These are phyloP conservation scores for Firmiana major DNA, from an alignment of 345 rosid genomes.

Conservation along the genomic window DNA sequence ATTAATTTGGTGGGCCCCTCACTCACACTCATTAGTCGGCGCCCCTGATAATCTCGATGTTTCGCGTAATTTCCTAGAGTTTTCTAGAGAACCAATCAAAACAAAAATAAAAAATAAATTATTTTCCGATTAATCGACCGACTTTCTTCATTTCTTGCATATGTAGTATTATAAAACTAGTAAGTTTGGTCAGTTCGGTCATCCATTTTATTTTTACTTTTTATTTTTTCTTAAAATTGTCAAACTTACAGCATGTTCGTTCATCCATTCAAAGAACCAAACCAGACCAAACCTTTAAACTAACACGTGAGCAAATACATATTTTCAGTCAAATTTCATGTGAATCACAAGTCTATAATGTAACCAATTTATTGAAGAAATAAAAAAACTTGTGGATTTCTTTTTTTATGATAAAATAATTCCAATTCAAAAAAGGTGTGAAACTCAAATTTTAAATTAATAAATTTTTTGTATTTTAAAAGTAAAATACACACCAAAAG, in stretches of 20 bases:
- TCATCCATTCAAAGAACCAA: not conserved
- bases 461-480: too few relatives aligned
- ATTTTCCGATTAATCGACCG: not conserved
- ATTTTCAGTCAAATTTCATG: not conserved
- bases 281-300: not conserved
- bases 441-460: too few relatives aligned
- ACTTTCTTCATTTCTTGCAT: not conserved
- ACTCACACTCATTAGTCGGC: not conserved
- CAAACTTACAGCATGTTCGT: not conserved
- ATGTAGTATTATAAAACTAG: not conserved
- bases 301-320: not conserved
- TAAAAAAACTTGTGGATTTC: too few relatives aligned
- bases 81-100: not conserved
- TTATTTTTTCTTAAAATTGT: not conserved
- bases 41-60: not conserved
- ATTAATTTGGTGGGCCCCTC: not conserved
- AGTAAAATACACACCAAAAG: too few relatives aligned
- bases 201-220: not conserved
- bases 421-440: too few relatives aligned
- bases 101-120: not conserved
- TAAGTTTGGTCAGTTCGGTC: not conserved
- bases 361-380: not conserved
- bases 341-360: not conserved
- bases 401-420: too few relatives aligned
- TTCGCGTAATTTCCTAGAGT: slow-evolving; percentile 4